phyloP scores from a whole-genome alignment of 176 grass and related monocot genomes.

The Elaeis guineensis region DNA sequence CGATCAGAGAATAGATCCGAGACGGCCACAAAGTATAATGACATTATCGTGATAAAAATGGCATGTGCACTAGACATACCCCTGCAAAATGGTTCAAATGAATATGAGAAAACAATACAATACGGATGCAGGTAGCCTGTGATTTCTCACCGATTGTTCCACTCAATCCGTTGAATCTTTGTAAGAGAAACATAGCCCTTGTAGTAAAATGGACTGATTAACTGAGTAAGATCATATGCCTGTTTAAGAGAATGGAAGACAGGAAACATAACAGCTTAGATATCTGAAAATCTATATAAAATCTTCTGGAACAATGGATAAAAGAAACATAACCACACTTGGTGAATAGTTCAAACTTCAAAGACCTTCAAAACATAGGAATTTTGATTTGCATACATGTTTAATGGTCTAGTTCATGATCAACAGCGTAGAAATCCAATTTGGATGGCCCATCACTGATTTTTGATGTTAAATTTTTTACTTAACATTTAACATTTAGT shows the following conservation, averaged over 20 bases:
- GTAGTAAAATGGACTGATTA: slow-evolving; percentile 71
- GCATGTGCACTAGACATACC: slow-evolving; percentile 91
- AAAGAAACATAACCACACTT: no score
- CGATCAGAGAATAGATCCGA: slow-evolving; percentile 88
- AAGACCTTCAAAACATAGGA: no score
- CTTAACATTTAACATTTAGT: no score
- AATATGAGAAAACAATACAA: background rate
- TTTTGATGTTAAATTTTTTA: no score
- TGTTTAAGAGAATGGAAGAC: slow-evolving; percentile 21
- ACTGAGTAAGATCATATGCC: slow-evolving; percentile 63
- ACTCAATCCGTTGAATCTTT: slow-evolving; percentile 80
- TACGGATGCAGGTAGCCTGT: background rate
- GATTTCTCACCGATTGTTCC: slow-evolving; percentile 86
- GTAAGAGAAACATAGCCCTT: slow-evolving; percentile 73
- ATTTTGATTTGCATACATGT: no score
- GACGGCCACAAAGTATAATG: slow-evolving; percentile 59
- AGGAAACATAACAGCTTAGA: no score
- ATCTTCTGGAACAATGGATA: no score
- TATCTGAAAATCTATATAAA: no score
- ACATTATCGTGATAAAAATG: slow-evolving; percentile 68
- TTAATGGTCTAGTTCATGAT: no score
- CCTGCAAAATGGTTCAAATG: slow-evolving; percentile 49
- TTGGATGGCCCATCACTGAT: no score
- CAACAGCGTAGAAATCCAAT: no score
- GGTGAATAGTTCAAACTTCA: no score